A percentile compares a stretch with the other conserved stretches of the same genome.
These are phyloP conservation scores for Apiospora sp. DNA, from an alignment of 2,329 filamentous ascomycete species.

Conservation along the genomic window DNA sequence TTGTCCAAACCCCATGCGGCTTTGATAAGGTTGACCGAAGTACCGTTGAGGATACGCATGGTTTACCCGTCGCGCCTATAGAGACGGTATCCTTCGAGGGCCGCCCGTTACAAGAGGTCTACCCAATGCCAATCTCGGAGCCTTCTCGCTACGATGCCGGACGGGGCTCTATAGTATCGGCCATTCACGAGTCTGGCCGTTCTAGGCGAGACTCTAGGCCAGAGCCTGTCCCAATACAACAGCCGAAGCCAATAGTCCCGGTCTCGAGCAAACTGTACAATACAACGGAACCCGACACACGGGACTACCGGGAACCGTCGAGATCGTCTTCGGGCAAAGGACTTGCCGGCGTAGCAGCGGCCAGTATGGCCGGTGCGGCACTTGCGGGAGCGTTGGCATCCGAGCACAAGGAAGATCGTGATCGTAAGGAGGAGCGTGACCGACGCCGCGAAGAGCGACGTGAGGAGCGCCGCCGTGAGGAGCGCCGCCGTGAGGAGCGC, in stretches of 20 bases:
- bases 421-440: constrained; percentile 34
- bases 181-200: constrained; percentile 47
- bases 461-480: constrained; percentile 37
- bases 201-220: constrained; percentile 53
- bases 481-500: constrained; percentile 35
- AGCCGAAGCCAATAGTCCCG: constrained; percentile 81
- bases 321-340: constrained; percentile 48
- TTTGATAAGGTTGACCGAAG: constrained; percentile 53
- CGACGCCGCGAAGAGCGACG: constrained; percentile 32
- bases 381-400: constrained; percentile 56
- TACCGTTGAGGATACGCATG: constrained; percentile 44
- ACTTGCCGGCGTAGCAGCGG: constrained; percentile 54
- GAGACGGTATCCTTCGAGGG: constrained; percentile 47
- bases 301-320: constrained; percentile 39
- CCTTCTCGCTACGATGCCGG: constrained; percentile 67
- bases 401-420: constrained; percentile 41
- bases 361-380: constrained; percentile 57
- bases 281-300: constrained; percentile 50
- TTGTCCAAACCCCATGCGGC: constrained; percentile 63
- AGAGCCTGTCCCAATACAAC: constrained; percentile 76
- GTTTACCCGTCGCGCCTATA: constrained; percentile 44
- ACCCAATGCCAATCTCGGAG: constrained; percentile 72
- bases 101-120: constrained; percentile 66
- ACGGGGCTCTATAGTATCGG: constrained; percentile 57
- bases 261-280: constrained; percentile 75